Percentiles rank a stretch among this genome's conserved stretches.
phyloP scores from a whole-genome alignment of 306 rosid genomes.

The Coriaria nepalensis region DNA sequence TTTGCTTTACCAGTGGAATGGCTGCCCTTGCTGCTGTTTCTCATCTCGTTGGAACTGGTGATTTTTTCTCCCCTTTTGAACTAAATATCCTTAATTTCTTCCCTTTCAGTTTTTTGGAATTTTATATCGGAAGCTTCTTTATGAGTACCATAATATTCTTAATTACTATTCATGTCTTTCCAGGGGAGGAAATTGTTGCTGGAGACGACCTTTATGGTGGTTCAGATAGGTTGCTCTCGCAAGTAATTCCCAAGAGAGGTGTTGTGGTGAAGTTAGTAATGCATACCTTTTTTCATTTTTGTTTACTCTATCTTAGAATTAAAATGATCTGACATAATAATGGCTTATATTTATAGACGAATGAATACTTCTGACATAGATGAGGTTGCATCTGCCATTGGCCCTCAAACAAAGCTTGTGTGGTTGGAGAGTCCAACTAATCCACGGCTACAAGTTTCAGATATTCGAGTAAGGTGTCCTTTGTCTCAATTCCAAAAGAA shows the following conservation, averaged over 20 bases:
- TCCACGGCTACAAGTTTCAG: slow-evolving; percentile 61
- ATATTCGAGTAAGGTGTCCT: slow-evolving; percentile 60
- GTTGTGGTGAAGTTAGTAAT: slow-evolving; percentile 70
- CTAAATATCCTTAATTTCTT: not conserved
- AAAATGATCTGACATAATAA: slow-evolving; percentile 15
- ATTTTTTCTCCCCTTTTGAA: slow-evolving; percentile 15
- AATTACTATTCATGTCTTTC: slow-evolving; percentile 12
- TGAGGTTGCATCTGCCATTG: slow-evolving; percentile 75
- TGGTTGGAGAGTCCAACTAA: slow-evolving; percentile 97
- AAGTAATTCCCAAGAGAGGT: slow-evolving; percentile 65
- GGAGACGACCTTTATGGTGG: slow-evolving; percentile 90
- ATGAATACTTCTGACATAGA: slow-evolving; percentile 63
- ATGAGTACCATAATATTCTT: slow-evolving; percentile 5
- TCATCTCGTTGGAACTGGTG: slow-evolving; percentile 71
- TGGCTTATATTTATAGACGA: slow-evolving; percentile 43
- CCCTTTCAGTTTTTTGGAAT: not conserved
- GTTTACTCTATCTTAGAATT: not conserved
- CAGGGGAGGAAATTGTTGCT: slow-evolving; percentile 89
- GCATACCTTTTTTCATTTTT: slow-evolving; percentile 16
- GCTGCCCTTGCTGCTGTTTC: slow-evolving; percentile 80
- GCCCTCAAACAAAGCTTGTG: slow-evolving; percentile 74
- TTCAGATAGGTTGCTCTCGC: slow-evolving; percentile 64
- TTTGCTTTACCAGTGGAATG: slow-evolving; percentile 97
- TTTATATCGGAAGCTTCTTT: slow-evolving; percentile 7
- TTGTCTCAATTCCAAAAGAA: slow-evolving; percentile 1